Evolutionary conservation across 192 early-diverging fungal species (phyloP), one percentile per base, ranked within the genome.

Genomic region (Diversispora epigaea): DNA sequence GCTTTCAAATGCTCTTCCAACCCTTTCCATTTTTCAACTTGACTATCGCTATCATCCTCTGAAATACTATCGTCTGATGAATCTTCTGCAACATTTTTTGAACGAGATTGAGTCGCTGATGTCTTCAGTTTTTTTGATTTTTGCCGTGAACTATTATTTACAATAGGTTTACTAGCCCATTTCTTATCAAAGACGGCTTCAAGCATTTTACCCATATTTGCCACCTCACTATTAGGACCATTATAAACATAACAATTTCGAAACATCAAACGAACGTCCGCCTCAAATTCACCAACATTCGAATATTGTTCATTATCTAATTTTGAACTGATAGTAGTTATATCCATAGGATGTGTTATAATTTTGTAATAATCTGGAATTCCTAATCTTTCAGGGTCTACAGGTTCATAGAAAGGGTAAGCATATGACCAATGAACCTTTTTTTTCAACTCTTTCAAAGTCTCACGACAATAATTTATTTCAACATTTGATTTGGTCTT

Each of bases 331-430:
- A 93, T 86, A 1, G 93, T 93, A 15, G 82, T 84, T 49, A 96
- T 62, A 73, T 94, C 93, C 92, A 95, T 95, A 3, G 93, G 93
- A 45, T 86, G 32, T 75, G 90, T 92, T 75, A 95, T 86, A 58
- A 98, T 86, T 4, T 82, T 82, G 40, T 88, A 87, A 83, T 99
- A 99, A 68, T 90, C 88, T 17, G 96, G 96, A 56, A 98, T 93
- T 66, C 87, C 86, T 71, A 97, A 85, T 5, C 86, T 87, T 17
- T 94, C 86, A 21, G 86, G 89, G 72, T 98, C 96, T 41, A 99
- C 96, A 8, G 98, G 96, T 64, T 86, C 83, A 52, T 91, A 77
- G 68, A 95, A 95, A 15, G 91, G 91, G 44, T 87, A 90, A 50
- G 86, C 87, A 54, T 91, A 89, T 69, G 88, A 84, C 57, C 84